phyloP scores from a whole-genome alignment of 257 asterid genomes.

The Linaria vulgaris region DNA sequence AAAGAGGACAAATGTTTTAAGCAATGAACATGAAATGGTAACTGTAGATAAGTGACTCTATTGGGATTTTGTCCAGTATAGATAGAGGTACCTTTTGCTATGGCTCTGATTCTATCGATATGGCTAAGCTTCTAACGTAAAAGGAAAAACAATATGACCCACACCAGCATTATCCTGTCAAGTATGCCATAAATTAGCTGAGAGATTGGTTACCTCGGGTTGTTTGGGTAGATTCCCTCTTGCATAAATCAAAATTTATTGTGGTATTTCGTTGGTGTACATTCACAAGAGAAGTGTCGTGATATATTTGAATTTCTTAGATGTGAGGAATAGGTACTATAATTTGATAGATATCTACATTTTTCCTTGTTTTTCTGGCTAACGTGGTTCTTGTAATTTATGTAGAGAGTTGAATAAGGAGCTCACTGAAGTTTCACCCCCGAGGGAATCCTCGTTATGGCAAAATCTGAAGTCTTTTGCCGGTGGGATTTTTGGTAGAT shows the following conservation, averaged over 20 bases:
- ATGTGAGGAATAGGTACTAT: neutral
- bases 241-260: neutral
- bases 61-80: neutral
- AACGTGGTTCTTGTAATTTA: neutral
- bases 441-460: slow-evolving; percentile 58
- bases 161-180: neutral
- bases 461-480: slow-evolving; percentile 71
- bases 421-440: slow-evolving; percentile 32
- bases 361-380: too few species aligned
- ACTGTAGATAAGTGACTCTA: neutral
- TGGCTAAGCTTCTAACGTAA: neutral
- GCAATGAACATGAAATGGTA: neutral
- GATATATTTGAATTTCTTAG: neutral
- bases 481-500: slow-evolving; percentile 54
- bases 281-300: neutral
- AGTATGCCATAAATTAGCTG: neutral
- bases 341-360: neutral
- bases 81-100: neutral
- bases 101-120: too few species aligned
- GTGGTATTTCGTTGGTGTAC: neutral
- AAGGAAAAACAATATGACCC: neutral
- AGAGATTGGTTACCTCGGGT: neutral
- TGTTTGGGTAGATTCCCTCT: neutral
- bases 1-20: neutral
- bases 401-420: slow-evolving; percentile 45